These are phyloP conservation scores for Calycina herbarum DNA, from an alignment of 2,329 filamentous ascomycete genomes.

Conservation along the genomic window DNA sequence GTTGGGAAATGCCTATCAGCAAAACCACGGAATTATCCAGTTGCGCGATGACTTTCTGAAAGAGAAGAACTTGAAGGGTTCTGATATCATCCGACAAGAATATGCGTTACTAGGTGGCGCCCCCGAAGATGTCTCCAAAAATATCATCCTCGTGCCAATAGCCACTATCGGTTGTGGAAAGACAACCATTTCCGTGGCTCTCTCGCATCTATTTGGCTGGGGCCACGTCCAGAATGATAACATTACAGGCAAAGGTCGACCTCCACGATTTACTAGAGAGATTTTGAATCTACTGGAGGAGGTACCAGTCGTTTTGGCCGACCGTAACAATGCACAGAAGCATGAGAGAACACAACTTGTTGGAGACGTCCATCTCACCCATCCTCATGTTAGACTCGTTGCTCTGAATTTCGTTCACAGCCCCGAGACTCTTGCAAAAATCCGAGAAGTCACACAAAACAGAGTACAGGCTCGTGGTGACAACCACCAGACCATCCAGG, in stretches of 20 bases:
- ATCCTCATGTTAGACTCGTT: conserved; percentile 69
- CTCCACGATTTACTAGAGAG: conserved; percentile 73
- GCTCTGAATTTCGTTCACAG: conserved; percentile 89
- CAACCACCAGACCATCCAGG: conserved; percentile 97
- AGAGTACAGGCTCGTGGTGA: conserved; percentile 85
- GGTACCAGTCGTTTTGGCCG: conserved; percentile 77
- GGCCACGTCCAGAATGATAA: conserved; percentile 97
- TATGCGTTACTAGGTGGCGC: conserved; percentile 51
- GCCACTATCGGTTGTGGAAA: conserved; percentile 96
- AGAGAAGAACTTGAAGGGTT: conserved; percentile 80
- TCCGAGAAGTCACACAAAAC: conserved; percentile 72
- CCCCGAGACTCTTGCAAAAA: conserved; percentile 62
- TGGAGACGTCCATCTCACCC: conserved; percentile 66
- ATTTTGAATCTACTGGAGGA: conserved; percentile 65
- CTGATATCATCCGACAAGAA: conserved; percentile 81
- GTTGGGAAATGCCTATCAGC: conserved; percentile 70
- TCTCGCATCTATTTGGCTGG: conserved; percentile 83
- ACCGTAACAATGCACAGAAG: conserved; percentile 89
- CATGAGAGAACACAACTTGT: conserved; percentile 89
- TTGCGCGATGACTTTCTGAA: conserved; percentile 85
- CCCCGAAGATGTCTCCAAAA: conserved; percentile 56
- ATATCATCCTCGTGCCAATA: conserved; percentile 84
- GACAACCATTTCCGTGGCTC: conserved; percentile 83
- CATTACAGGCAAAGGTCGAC: conserved; percentile 76
- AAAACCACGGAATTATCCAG: conserved; percentile 93